Base-by-base conservation (phyloP, 2,329 filamentous ascomycete species). In the Curvularia spicifera region DNA sequence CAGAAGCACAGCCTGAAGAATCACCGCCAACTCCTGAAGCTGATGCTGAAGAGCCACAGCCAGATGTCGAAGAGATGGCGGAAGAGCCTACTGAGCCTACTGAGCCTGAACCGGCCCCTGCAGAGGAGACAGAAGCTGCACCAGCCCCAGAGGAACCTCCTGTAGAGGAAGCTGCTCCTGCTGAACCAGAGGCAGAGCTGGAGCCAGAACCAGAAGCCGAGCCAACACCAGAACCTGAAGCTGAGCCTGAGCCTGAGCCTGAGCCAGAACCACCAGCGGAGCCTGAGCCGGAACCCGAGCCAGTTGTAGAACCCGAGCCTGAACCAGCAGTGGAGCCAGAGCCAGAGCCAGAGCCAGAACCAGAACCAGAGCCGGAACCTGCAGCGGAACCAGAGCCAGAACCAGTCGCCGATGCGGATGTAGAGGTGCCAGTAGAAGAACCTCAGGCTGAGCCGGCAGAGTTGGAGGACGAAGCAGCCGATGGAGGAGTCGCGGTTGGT, bases 1-100 rank as follows among this genome's bases (percentile, higher is more conserved):
- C 55, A 45, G 31, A 51, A 51, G 39, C 45, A 1, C 28, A 53
- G 33, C 20, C 42, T 13, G 58, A 47, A 43, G 51, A 56, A 29
- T 13, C 47, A 33, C 22, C 40, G 7, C 22, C 33, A 45, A 22
- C 31, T 18, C 9, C 39, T 24, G 50, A 48, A 33, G 43, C 28
- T 29, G 24, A 43, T 7, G 37, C 6, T n/a, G 53, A 51, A n/a
- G 50, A 57, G n/a, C 20, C 57, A 45, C 42, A 22, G 15, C 45
- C 58, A 40, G 54, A 57, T 9, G 20, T 50, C 46, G 46, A 33
- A n/a, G 3, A 18, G 26, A 40, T 28, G 33, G 12, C 18, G 5
- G 51, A 49, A 48, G 29, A 42, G 12, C 40, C 39, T 3, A 15
- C 39, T 5, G n/a, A 29, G 13, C 18, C 18, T 18, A 18, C 18